Conservation (phyloP, 2,329 filamentous ascomycete species). For the Trichoderma koningiopsis region DNA sequence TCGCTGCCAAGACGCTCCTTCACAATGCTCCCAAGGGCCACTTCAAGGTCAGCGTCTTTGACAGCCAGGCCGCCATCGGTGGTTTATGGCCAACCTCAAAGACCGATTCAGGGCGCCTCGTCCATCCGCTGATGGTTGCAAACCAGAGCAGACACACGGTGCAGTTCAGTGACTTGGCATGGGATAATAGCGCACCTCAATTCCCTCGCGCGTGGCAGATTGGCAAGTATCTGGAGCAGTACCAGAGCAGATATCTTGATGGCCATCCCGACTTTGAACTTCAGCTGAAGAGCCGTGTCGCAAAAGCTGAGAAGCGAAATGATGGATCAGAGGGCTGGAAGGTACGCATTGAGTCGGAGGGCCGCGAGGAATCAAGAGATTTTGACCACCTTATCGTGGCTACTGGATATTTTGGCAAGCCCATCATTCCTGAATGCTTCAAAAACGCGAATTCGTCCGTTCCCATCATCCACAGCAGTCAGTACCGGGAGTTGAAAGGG, state of each 20-base stretch:
- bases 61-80: conserved; percentile 65
- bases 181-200: conserved; percentile 61
- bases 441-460: conserved; percentile 40
- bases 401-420: conserved; percentile 74
- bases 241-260: conserved; percentile 60
- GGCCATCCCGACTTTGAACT: conserved; percentile 45
- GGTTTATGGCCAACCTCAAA: conserved; percentile 72
- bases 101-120: conserved; percentile 51
- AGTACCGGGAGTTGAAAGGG: conserved; percentile 58
- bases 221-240: conserved; percentile 69
- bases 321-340: conserved; percentile 46
- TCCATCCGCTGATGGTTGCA: conserved; percentile 68
- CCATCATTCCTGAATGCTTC: conserved; percentile 51
- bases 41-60: conserved; percentile 72
- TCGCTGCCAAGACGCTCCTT: conserved; percentile 72
- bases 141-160: conserved; percentile 81
- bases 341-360: conserved; percentile 42
- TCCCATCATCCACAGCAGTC: conserved; percentile 68
- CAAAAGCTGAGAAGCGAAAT: conserved; percentile 41
- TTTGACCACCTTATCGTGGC: conserved; percentile 75
- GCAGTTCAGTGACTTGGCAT: conserved; percentile 71
- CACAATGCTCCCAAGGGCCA: conserved; percentile 55
- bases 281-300: conserved; percentile 53
- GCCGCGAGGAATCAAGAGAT: conserved; percentile 44
- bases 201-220: conserved; percentile 79